A percentile compares a stretch with the other conserved stretches of the same genome.
Evolutionary conservation across 768 basidiomycete genomes (phyloP).

Genomic region (Stropharia rugosoannulata): DNA sequence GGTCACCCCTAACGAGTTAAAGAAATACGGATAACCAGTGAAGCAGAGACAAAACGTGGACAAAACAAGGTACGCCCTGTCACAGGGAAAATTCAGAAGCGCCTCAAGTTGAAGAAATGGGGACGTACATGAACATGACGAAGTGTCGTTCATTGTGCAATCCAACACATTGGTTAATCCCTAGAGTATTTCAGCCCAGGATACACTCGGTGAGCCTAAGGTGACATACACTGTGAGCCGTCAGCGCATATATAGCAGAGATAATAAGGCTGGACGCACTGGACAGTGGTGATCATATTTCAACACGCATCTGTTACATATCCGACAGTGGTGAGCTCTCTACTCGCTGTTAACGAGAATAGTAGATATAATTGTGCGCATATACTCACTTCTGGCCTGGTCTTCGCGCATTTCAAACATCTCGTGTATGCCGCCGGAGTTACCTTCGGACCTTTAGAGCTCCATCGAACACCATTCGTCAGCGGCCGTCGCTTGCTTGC

Average conservation of each 20-base stretch:
- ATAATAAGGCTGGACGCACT: slow-evolving; percentile 45
- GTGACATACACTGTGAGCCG: slow-evolving; percentile 27
- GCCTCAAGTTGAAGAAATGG: neutral
- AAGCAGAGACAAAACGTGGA: slow-evolving; percentile 59
- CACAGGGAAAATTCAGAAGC: neutral
- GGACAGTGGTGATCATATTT: slow-evolving; percentile 94
- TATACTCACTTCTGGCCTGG: slow-evolving; percentile 74
- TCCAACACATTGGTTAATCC: slow-evolving; percentile 98
- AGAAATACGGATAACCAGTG: slow-evolving; percentile 62
- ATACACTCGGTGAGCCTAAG: neutral
- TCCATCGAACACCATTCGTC: slow-evolving; percentile 51
- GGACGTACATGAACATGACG: slow-evolving; percentile 83
- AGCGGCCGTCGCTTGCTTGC: slow-evolving; percentile 36
- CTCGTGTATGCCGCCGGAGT: slow-evolving; percentile 54
- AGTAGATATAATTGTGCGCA: neutral
- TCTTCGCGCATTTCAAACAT: slow-evolving; percentile 67
- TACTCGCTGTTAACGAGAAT: slow-evolving; percentile 23
- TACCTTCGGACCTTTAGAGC: slow-evolving; percentile 41
- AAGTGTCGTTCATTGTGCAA: slow-evolving; percentile 96
- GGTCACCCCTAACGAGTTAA: slow-evolving; percentile 57
- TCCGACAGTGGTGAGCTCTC: slow-evolving; percentile 92
- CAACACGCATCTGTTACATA: slow-evolving; percentile 87
- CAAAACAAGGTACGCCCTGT: slow-evolving; percentile 79
- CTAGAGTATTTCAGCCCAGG: slow-evolving; percentile 34
- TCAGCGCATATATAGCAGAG: slow-evolving; percentile 1